Percentiles rank a stretch among this genome's conserved stretches.
phyloP scores from a whole-genome alignment of 371 early-diverging fungal species.

The Mucor mucedo region DNA sequence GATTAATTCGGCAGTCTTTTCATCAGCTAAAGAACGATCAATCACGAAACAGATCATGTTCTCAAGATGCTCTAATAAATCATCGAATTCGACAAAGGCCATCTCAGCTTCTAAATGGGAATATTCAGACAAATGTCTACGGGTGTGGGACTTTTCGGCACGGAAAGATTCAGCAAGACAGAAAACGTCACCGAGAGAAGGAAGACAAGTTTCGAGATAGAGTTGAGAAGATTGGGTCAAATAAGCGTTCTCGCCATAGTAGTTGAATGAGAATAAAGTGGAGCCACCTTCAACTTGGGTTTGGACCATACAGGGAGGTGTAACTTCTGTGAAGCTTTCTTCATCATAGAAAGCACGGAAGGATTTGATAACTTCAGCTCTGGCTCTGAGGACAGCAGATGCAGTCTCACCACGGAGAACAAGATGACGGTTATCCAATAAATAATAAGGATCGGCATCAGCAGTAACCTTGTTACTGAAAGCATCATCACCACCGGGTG shows the following conservation, averaged over 20 bases:
- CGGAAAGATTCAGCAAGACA: slow-evolving; percentile 98
- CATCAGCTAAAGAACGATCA: slow-evolving; percentile 80
- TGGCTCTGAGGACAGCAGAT: slow-evolving; percentile 89
- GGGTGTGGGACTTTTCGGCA: slow-evolving; percentile 99
- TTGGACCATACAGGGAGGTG: slow-evolving; percentile 99
- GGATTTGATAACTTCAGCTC: slow-evolving; percentile 86
- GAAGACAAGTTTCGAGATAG: slow-evolving; percentile 98
- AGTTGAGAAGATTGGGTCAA: slow-evolving; percentile 99
- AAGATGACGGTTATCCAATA: slow-evolving; percentile 96
- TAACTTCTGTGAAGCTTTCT: slow-evolving; percentile 91
- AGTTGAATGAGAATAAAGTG: slow-evolving; percentile 97
- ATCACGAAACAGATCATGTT: slow-evolving; percentile 90
- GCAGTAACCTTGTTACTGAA: slow-evolving; percentile 88
- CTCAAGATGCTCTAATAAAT: slow-evolving; percentile 92
- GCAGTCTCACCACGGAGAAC: slow-evolving; percentile 95
- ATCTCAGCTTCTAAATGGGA: slow-evolving; percentile 99
- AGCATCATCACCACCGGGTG: slow-evolving; percentile 96
- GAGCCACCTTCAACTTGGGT: slow-evolving; percentile 99
- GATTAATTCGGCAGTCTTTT: slow-evolving; percentile 77
- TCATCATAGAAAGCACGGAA: slow-evolving; percentile 96
- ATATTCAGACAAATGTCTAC: slow-evolving; percentile 98
- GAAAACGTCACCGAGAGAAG: slow-evolving; percentile 97
- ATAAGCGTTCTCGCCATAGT: slow-evolving; percentile 97
- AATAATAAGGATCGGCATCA: slow-evolving; percentile 89
- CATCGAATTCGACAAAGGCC: slow-evolving; percentile 94